These are phyloP conservation scores for Salix dunnii DNA, from an alignment of 345 rosid genomes.

Conservation along the genomic window DNA sequence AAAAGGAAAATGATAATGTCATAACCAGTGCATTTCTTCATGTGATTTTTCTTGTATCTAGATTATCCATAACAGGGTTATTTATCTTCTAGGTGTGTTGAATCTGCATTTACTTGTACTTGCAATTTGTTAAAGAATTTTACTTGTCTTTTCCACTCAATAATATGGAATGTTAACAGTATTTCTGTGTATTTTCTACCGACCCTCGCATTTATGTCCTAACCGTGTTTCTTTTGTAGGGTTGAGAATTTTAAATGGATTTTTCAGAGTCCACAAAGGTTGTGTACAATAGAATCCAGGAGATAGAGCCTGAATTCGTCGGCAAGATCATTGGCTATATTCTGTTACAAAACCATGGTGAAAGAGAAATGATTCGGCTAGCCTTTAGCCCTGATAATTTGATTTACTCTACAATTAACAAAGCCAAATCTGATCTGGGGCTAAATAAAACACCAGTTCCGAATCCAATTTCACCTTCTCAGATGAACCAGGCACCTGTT, in stretches of 20 bases:
- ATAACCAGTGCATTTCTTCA: neutral
- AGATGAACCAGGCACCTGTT: conserved; percentile 28
- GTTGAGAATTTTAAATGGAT: conserved; percentile 47
- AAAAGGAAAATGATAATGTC: neutral
- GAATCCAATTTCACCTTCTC: conserved; percentile 36
- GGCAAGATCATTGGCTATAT: conserved; percentile 81
- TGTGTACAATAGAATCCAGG: conserved; percentile 74
- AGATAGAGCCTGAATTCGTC: conserved; percentile 79
- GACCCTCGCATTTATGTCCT: neutral
- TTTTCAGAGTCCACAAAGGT: conserved; percentile 71
- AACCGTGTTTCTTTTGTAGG: conserved; percentile 28
- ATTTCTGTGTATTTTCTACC: neutral
- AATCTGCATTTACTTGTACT: conserved; percentile 18
- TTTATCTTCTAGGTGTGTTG: neutral
- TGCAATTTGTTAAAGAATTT: neutral
- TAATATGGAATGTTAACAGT: neutral
- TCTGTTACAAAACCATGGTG: conserved; percentile 65
- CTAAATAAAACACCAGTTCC: conserved; percentile 33
- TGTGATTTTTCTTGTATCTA: neutral
- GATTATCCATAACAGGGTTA: neutral
- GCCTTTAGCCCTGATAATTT: conserved; percentile 74
- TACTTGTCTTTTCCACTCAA: neutral
- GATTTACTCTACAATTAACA: conserved; percentile 53
- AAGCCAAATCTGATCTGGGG: conserved; percentile 62
- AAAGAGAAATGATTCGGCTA: conserved; percentile 78